A percentile compares a stretch with the other conserved stretches of the same genome.
phyloP scores from a whole-genome alignment of 2,329 filamentous ascomycete species.

The Clonostachys sp. region DNA sequence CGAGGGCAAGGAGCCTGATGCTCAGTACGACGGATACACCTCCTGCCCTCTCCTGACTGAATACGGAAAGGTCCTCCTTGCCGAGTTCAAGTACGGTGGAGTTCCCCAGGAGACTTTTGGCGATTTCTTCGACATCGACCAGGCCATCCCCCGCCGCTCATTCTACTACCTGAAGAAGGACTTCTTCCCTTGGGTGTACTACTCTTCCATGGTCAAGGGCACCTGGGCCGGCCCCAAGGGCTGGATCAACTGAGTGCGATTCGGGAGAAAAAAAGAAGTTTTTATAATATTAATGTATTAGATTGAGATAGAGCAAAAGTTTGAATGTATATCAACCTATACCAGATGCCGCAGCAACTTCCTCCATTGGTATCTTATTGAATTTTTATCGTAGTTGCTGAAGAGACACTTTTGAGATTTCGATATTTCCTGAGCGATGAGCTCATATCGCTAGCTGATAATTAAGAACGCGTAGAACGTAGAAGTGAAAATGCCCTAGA shows the following conservation, averaged over 20 bases:
- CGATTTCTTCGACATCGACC: constrained; percentile 50
- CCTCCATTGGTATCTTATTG: too few species aligned
- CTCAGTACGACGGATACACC: constrained; percentile 48
- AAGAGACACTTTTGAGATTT: too few species aligned
- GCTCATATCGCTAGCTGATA: too few species aligned
- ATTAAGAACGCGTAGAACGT: too few species aligned
- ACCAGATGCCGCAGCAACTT: too few species aligned
- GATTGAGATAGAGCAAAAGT: too few species aligned
- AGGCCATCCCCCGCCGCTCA: constrained; percentile 45
- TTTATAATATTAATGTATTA: neutral
- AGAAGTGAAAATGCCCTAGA: too few species aligned
- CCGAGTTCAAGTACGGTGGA: constrained; percentile 61
- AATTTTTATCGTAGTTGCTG: too few species aligned
- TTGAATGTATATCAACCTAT: too few species aligned
- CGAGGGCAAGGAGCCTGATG: constrained; percentile 38
- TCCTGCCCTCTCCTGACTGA: constrained; percentile 50
- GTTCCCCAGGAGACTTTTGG: constrained; percentile 59
- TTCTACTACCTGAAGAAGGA: constrained; percentile 63
- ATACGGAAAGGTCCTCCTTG: constrained; percentile 58
- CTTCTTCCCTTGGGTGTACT: constrained; percentile 65
- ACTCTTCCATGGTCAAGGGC: constrained; percentile 54
- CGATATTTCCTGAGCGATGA: too few species aligned
- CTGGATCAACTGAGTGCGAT: constrained; percentile 18
- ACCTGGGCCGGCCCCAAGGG: constrained; percentile 58
- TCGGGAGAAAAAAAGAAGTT: neutral